phyloP scores from a whole-genome alignment of 1,284 basidiomycete genomes.

The Ustilago curta region DNA sequence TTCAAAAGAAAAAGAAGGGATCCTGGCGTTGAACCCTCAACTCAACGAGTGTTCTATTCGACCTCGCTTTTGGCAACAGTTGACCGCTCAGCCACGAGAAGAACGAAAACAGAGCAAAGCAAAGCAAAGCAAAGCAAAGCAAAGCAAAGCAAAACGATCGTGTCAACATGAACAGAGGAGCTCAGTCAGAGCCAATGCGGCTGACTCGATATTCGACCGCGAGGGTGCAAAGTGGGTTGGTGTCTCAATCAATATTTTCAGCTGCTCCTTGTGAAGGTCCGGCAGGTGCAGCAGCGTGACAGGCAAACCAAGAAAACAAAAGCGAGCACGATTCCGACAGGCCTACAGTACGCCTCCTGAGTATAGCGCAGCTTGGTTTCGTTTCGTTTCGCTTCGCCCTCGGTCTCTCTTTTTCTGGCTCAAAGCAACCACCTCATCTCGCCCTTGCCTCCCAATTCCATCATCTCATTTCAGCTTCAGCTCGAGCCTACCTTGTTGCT shows the following conservation, averaged over 20 bases:
- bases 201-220: not conserved
- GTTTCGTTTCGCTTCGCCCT: not conserved
- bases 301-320: not conserved
- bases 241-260: not conserved
- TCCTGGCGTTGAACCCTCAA: not conserved
- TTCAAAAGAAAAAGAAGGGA: not conserved
- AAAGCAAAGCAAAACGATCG: not conserved
- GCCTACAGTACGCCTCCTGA: constrained; percentile 1
- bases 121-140: too few species aligned
- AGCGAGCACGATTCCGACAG: not conserved
- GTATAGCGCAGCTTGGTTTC: too few species aligned
- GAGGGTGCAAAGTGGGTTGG: not conserved
- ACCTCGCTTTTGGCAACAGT: constrained; percentile 4
- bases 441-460: not conserved
- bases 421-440: constrained; percentile 3
- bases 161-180: not conserved
- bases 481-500: constrained; percentile 1
- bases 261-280: not conserved
- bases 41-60: not conserved
- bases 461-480: constrained; percentile 5
- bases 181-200: too few species aligned
- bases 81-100: not conserved
- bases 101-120: not conserved
- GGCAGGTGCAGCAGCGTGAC: not conserved
- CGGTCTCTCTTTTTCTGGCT: not conserved